Base-by-base conservation (phyloP, 768 basidiomycete genomes). In the Galerina sulciceps region DNA sequence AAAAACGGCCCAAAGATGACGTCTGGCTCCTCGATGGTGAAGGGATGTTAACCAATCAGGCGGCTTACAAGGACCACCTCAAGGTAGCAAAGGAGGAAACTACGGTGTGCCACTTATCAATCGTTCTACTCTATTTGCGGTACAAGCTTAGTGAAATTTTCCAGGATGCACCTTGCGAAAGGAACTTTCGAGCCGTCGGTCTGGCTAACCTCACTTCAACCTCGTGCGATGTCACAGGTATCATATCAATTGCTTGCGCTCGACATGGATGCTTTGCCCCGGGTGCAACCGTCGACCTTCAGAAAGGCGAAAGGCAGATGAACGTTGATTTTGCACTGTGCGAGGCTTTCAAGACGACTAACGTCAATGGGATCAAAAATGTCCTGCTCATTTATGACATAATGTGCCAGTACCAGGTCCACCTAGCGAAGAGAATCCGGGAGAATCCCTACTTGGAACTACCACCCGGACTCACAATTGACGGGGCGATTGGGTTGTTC, bases 171-270 rank as follows among this genome's bases (percentile, higher is more conserved):
- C n/a, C n/a, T n/a, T n/a, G n/a, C n/a, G 42, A 43, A 43, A 17
- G n/a, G n/a, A 17, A 43, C 42, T 10, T 43, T 15, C n/a, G 9
- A 43, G 22, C 14, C 42, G 22, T 43, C 4, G 42, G 42, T 15
- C 42, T 9, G 13, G 9, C n/a, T 17, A 43, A 43, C n/a, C 42
- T 17, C 10, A 17, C 9, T 17, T 20, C 10, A 9, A 17, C 11
- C 9, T 3, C 66, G 58, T 0, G 52, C 68, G 40, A 76, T 74
- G 73, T 75, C 71, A 0, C 23, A 57, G 8, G 75, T 69, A 1
- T 71, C 68, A 55, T 22, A 51, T 2, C 61, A 70, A 1, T 75
- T 69, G 65, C 65, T 71, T 6, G 65, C 46, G 61, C 48, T 1
- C 37, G 61, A 11, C 64, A 65, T 53, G 65, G 65, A 15, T 52